A percentile compares a stretch with the other conserved stretches of the same genome.
These are phyloP conservation scores for Phialocephala subalpina DNA, from an alignment of 2,329 filamentous ascomycete species.

Conservation along the genomic window DNA sequence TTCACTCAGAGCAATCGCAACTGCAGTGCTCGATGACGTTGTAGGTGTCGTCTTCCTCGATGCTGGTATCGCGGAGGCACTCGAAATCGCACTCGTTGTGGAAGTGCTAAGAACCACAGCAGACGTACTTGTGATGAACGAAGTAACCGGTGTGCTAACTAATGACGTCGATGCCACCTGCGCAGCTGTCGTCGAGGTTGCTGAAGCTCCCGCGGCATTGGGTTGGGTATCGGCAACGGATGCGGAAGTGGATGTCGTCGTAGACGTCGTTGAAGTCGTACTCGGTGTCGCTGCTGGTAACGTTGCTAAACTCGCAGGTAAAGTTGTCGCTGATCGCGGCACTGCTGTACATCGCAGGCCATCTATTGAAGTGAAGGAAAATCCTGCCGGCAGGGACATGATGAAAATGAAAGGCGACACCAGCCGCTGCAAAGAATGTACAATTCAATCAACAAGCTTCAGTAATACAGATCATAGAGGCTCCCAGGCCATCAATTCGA, in stretches of 20 bases:
- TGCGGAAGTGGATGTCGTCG: neutral
- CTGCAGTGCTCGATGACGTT: conserved; percentile 35
- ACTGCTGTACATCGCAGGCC: conserved; percentile 63
- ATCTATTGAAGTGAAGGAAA: conserved; percentile 57
- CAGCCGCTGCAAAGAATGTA: conserved; percentile 38
- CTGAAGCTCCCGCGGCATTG: conserved; percentile 11
- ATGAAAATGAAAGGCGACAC: conserved; percentile 40
- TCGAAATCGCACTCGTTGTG: conserved; percentile 16
- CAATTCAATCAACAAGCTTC: conserved; percentile 35
- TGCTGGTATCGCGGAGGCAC: conserved; percentile 28
- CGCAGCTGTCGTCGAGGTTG: conserved; percentile 22
- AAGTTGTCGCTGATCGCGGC: conserved; percentile 47
- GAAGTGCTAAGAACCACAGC: conserved; percentile 26
- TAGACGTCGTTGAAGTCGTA: conserved; percentile 15
- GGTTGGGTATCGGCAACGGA: neutral
- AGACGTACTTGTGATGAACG: conserved; percentile 13
- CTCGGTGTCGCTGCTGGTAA: conserved; percentile 21
- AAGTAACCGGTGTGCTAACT: conserved; percentile 23
- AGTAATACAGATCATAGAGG: conserved; percentile 35
- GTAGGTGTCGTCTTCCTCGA: conserved; percentile 39
- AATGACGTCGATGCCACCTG: conserved; percentile 30
- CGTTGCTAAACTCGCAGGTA: conserved; percentile 27
- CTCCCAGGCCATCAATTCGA: conserved; percentile 39
- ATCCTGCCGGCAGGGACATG: conserved; percentile 57
- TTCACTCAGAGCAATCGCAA: conserved; percentile 38